Conservation (phyloP, 2,329 filamentous ascomycete genomes). For the Zasmidium angulare region DNA sequence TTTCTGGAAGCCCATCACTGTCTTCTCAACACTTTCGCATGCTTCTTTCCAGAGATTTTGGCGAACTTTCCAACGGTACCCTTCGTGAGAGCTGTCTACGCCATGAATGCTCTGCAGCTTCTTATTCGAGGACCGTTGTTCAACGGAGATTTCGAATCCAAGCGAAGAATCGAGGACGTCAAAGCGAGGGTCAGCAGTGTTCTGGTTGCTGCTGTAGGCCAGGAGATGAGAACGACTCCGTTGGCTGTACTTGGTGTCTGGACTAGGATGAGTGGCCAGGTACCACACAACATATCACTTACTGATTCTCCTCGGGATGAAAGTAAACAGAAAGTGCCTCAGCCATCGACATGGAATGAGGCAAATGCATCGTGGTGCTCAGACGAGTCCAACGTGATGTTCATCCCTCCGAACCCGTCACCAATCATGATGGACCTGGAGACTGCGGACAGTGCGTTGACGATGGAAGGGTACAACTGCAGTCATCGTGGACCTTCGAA, state of each 20-base stretch:
- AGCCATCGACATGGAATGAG: too few relatives aligned
- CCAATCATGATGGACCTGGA: too few relatives aligned
- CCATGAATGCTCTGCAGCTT: background rate
- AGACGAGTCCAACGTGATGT: too few relatives aligned
- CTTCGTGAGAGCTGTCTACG: background rate
- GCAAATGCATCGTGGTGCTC: too few relatives aligned
- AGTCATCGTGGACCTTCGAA: too few relatives aligned
- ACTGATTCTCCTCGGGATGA: too few relatives aligned
- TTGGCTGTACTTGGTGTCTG: background rate
- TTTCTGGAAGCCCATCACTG: background rate
- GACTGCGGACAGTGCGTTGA: too few relatives aligned
- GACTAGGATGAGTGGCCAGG: background rate
- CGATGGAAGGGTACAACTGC: too few relatives aligned
- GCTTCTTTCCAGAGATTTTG: background rate
- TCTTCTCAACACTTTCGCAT: background rate
- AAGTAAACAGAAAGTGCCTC: too few relatives aligned
- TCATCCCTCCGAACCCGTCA: too few relatives aligned
- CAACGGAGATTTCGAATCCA: background rate
- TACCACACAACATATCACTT: too few relatives aligned
- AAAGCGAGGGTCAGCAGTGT: background rate
- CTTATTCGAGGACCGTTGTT: background rate
- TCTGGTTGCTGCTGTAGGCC: background rate
- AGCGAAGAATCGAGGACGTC: background rate
- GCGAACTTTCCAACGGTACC: background rate
- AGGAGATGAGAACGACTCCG: background rate